Evolutionary conservation across 208 protist genomes (phyloP).

Genomic region (Leishmania gerbilli): DNA sequence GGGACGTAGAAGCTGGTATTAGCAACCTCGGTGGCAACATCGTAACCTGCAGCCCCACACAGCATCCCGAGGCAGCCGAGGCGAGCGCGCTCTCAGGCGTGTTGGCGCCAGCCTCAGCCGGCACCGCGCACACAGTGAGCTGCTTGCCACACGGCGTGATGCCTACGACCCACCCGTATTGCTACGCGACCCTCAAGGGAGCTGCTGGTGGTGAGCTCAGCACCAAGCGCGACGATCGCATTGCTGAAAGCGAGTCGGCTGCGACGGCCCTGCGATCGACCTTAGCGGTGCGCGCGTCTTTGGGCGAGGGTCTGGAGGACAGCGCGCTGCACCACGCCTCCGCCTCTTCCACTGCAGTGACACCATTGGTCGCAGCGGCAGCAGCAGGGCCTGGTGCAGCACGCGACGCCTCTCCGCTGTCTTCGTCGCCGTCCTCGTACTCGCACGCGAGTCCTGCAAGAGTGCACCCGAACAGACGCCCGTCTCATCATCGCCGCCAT

Average conservation of each 20-base stretch:
- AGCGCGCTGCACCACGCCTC: not conserved
- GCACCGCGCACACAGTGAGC: not conserved
- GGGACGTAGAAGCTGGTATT: not conserved
- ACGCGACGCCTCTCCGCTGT: not conserved
- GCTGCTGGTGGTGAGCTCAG: not conserved
- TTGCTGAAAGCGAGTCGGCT: not conserved
- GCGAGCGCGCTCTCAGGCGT: not conserved
- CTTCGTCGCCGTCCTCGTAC: not conserved
- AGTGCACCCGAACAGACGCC: slow-evolving; percentile 1
- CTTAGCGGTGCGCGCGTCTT: not conserved
- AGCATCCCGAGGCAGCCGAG: not conserved
- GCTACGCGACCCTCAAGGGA: slow-evolving; percentile 2
- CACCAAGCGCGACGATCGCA: not conserved
- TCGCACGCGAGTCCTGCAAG: not conserved
- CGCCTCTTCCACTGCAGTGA: not conserved
- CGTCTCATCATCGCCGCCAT: not conserved
- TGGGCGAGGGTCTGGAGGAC: not conserved
- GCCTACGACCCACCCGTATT: slow-evolving; percentile 31
- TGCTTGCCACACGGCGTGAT: not conserved
- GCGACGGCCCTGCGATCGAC: not conserved
- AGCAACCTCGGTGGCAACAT: not conserved
- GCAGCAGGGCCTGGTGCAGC: not conserved
- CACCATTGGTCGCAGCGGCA: not conserved
- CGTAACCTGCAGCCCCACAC: not conserved
- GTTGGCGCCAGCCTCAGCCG: not conserved